Conservation (phyloP, 176 grass and related monocot genomes). For the Alopecurus myosuroides region DNA sequence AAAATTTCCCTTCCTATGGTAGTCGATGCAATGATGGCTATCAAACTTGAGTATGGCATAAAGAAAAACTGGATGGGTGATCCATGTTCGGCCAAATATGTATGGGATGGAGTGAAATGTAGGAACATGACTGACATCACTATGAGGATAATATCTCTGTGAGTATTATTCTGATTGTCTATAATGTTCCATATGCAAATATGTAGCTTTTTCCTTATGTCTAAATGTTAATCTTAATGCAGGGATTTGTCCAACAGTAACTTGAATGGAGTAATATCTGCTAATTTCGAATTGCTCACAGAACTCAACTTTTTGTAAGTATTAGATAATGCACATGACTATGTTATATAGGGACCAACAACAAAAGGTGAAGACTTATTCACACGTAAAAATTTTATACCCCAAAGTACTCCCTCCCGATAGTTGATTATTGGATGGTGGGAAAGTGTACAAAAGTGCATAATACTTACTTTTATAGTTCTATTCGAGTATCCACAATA, state of each 20-base stretch:
- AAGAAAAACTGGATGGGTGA: conserved; percentile 62
- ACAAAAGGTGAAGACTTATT: too few species aligned
- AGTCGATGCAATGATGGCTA: conserved; percentile 44
- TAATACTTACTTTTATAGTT: background rate
- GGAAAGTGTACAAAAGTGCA: background rate
- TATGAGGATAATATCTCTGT: conserved; percentile 39
- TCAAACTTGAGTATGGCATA: conserved; percentile 40
- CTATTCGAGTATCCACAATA: background rate
- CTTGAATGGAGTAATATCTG: background rate
- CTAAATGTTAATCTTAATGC: background rate
- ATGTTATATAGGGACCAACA: too few species aligned
- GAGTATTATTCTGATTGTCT: background rate
- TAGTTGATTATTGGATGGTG: background rate
- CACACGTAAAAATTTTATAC: too few species aligned
- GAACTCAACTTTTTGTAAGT: conserved; percentile 34
- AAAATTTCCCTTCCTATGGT: too few species aligned
- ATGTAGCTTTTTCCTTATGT: background rate
- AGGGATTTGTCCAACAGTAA: background rate
- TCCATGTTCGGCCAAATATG: conserved; percentile 34
- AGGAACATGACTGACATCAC: background rate
- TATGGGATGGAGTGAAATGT: conserved; percentile 46
- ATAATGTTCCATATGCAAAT: background rate
- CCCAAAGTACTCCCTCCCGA: background rate
- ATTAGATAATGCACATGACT: background rate
- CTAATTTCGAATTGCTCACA: background rate